These are phyloP conservation scores for Claviceps sp. DNA, from an alignment of 2,329 filamentous ascomycete species.

Conservation along the genomic window DNA sequence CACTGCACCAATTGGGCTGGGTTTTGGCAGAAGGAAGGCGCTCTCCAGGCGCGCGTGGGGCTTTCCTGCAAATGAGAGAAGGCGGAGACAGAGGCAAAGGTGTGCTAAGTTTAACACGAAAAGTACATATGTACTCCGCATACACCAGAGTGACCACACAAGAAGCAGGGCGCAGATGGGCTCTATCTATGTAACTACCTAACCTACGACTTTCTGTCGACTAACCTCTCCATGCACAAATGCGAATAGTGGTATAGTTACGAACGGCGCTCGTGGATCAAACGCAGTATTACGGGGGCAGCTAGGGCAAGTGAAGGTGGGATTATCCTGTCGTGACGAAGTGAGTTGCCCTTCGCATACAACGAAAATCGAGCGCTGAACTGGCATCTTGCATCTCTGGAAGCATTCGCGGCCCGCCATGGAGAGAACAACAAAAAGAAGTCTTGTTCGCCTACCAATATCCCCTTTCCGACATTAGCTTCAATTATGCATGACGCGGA, in stretches of 20 bases:
- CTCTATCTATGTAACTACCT: neutral
- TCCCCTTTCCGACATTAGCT: neutral
- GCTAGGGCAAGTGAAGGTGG: neutral
- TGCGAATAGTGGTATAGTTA: neutral
- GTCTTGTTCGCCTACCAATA: neutral
- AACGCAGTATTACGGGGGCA: neutral
- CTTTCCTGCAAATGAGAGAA: neutral
- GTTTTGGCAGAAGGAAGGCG: slow-evolving; percentile 2
- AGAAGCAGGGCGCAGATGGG: neutral
- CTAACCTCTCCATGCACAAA: too few species aligned
- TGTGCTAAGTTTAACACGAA: neutral
- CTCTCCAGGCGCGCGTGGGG: slow-evolving; percentile 1
- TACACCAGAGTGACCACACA: neutral
- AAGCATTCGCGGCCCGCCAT: neutral
- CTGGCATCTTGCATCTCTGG: neutral
- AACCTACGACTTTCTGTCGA: neutral
- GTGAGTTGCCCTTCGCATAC: neutral
- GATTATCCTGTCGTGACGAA: neutral
- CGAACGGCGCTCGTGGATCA: neutral
- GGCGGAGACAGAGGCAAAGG: neutral
- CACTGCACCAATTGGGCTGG: neutral
- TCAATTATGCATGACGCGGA: neutral
- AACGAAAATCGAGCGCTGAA: neutral
- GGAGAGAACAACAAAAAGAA: neutral
- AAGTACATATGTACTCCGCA: neutral